Percentiles rank a stretch among this genome's conserved stretches.
These are phyloP conservation scores for Emergomyces orientalis DNA, from an alignment of 2,329 filamentous ascomycete genomes.

Conservation along the genomic window DNA sequence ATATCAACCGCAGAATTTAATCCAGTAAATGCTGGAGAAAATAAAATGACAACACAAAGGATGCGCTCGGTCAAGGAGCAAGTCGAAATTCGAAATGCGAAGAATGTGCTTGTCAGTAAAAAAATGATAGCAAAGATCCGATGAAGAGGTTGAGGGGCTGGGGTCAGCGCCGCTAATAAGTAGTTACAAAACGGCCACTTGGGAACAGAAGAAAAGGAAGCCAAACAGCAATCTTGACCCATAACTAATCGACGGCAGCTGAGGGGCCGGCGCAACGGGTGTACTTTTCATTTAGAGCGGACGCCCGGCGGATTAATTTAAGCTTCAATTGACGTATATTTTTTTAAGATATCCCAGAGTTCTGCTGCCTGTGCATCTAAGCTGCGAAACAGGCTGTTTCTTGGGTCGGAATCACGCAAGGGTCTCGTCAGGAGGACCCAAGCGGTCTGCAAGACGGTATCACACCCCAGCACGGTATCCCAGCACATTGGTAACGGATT, in stretches of 20 bases:
- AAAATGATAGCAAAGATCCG: not conserved
- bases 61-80: not conserved
- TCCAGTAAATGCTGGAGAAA: not conserved
- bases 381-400: not conserved
- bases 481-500: slow-evolving; percentile 6
- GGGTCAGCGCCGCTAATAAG: not conserved
- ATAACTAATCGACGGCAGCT: not conserved
- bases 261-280: not conserved
- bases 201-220: not conserved
- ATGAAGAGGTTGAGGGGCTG: not conserved
- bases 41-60: not conserved
- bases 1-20: not conserved
- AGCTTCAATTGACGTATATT: not conserved
- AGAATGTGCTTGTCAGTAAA: not conserved
- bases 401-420: not conserved
- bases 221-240: not conserved
- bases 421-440: not conserved
- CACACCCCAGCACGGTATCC: not conserved
- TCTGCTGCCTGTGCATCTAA: not conserved
- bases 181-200: not conserved
- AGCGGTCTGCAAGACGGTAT: not conserved
- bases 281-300: not conserved
- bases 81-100: not conserved
- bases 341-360: not conserved
- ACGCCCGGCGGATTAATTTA: not conserved